Evolutionary conservation across 129 eudicot genomes (phyloP).

Genomic region (Lactuca saligna): DNA sequence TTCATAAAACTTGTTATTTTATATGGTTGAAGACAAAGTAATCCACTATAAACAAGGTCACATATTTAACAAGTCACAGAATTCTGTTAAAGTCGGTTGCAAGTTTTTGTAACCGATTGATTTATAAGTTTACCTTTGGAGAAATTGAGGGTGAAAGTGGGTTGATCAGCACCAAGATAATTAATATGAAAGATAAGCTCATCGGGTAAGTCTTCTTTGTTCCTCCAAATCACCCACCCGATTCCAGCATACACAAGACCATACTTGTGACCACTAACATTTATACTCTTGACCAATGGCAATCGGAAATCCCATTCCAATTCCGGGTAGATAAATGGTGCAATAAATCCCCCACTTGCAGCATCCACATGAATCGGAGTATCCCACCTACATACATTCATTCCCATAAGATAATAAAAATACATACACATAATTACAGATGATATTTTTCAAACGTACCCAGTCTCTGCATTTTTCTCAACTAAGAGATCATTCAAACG

Average conservation of each 20-base stretch:
- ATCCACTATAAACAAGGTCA: not conserved
- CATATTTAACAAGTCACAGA: too few species aligned
- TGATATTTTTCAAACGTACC: slow-evolving; percentile 23
- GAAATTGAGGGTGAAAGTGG: slow-evolving; percentile 90
- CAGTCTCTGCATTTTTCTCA: slow-evolving; percentile 58
- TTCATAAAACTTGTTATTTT: not conserved
- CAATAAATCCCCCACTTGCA: slow-evolving; percentile 91
- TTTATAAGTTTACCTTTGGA: slow-evolving; percentile 59
- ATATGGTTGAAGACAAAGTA: not conserved
- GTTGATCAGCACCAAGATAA: slow-evolving; percentile 93
- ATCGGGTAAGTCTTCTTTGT: slow-evolving; percentile 78
- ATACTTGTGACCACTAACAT: slow-evolving; percentile 88
- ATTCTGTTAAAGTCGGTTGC: not conserved
- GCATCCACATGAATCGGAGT: slow-evolving; percentile 93
- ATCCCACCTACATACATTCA: slow-evolving; percentile 56
- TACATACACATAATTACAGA: not conserved
- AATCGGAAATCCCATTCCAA: slow-evolving; percentile 82
- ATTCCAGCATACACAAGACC: slow-evolving; percentile 91
- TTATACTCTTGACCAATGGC: slow-evolving; percentile 86
- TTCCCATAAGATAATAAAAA: not conserved
- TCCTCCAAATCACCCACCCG: slow-evolving; percentile 92
- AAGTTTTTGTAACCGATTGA: not conserved
- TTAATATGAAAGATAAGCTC: slow-evolving; percentile 86
- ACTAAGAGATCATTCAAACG: slow-evolving; percentile 61
- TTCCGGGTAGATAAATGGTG: slow-evolving; percentile 82